phyloP scores from a whole-genome alignment of 2,329 filamentous ascomycete genomes.

The Colletotrichum musae region DNA sequence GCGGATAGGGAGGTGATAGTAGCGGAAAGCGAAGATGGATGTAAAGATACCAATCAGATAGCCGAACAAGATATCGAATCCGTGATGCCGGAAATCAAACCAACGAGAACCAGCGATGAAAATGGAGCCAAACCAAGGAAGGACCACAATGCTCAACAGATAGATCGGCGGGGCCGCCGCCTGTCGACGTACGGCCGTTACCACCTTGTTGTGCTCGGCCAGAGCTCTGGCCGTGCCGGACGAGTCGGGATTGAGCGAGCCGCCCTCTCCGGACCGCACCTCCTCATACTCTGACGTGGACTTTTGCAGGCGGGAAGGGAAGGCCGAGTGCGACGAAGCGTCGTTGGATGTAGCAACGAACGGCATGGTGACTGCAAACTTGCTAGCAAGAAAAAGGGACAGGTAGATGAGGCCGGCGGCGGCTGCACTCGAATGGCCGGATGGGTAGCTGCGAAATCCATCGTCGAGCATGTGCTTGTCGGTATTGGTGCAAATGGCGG shows the following conservation, averaged over 20 bases:
- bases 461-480: constrained; percentile 77
- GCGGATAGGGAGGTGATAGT: constrained; percentile 86
- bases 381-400: constrained; percentile 87
- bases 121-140: constrained; percentile 81
- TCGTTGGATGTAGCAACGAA: constrained; percentile 71
- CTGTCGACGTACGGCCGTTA: constrained; percentile 74
- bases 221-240: constrained; percentile 48
- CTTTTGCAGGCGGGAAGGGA: constrained; percentile 78
- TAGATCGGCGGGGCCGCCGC: constrained; percentile 88
- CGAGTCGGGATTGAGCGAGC: constrained; percentile 32
- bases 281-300: constrained; percentile 55
- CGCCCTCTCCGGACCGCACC: constrained; percentile 32
- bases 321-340: constrained; percentile 72
- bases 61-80: constrained; percentile 93
- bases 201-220: constrained; percentile 53
- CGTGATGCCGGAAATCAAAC: constrained; percentile 90
- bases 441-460: constrained; percentile 84
- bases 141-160: constrained; percentile 77
- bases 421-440: constrained; percentile 73
- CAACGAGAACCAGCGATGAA: constrained; percentile 90
- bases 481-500: constrained; percentile 79
- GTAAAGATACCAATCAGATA: constrained; percentile 81
- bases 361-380: constrained; percentile 82
- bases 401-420: constrained; percentile 89
- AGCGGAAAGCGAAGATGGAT: constrained; percentile 83